Conservation (phyloP, 352 stramenopile genomes). For the Globisporangium canariense region DNA sequence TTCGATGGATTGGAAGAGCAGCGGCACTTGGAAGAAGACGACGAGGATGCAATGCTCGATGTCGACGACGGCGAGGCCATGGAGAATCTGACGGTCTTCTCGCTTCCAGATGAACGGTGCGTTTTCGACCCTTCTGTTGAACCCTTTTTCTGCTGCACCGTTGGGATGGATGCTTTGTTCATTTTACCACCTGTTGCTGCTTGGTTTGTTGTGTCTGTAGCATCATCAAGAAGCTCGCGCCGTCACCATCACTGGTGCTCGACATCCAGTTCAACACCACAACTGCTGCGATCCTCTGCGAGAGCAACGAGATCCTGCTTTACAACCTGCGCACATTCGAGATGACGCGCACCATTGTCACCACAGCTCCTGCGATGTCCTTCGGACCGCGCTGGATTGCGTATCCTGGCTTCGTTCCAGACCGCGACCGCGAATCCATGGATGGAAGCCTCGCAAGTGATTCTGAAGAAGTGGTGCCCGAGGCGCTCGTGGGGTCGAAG, state of each 20-base stretch:
- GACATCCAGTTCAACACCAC: conserved; percentile 63
- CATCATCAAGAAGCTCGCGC: conserved; percentile 47
- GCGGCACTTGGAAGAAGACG: conserved; percentile 32
- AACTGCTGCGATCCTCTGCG: conserved; percentile 57
- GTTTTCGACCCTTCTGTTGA: not conserved
- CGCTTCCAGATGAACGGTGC: conserved; percentile 46
- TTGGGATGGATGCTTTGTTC: not conserved
- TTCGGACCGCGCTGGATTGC: conserved; percentile 67
- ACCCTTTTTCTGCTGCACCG: not conserved
- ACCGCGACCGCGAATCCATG: conserved; percentile 23
- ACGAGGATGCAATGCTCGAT: conserved; percentile 33
- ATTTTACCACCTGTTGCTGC: not conserved
- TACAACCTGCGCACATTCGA: conserved; percentile 54
- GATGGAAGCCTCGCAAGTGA: conserved; percentile 32
- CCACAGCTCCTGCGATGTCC: conserved; percentile 57
- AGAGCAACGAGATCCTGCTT: conserved; percentile 64
- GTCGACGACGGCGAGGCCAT: conserved; percentile 25
- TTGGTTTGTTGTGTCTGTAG: conserved; percentile 17
- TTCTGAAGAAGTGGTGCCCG: conserved; percentile 41
- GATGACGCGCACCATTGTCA: conserved; percentile 40
- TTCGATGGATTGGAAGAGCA: conserved; percentile 23
- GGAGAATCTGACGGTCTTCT: conserved; percentile 55
- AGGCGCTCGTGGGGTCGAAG: conserved; percentile 19
- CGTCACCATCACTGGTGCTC: conserved; percentile 60
- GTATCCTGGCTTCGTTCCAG: conserved; percentile 46